Conservation (phyloP, 306 rosid species). For the Medicago arabica region DNA sequence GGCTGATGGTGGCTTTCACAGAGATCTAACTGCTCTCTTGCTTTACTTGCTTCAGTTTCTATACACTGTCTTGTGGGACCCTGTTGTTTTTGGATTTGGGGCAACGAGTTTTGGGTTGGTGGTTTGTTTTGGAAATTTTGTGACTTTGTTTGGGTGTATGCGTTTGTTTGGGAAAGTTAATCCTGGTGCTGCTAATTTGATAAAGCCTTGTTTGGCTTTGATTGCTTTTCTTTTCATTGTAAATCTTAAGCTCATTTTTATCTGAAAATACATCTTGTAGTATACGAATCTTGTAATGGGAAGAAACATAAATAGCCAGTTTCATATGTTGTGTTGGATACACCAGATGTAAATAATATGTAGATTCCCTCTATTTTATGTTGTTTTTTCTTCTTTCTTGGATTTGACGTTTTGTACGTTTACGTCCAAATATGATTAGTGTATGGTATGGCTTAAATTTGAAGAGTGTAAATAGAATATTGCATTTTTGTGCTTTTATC, state of each 20-base stretch:
- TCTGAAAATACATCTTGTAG: conserved; percentile 17
- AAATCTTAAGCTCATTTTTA: conserved; percentile 59
- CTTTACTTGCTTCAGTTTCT: conserved; percentile 58
- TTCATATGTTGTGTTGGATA: neutral
- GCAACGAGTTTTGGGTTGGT: conserved; percentile 50
- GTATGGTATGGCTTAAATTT: neutral
- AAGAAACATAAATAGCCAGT: neutral
- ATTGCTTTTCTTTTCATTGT: conserved; percentile 60
- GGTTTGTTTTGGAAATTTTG: conserved; percentile 48
- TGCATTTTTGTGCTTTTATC: neutral
- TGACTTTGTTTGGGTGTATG: conserved; percentile 46
- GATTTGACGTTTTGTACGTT: neutral
- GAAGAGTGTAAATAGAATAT: neutral
- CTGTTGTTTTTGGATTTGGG: conserved; percentile 58
- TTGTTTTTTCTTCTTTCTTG: neutral
- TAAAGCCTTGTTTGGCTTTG: conserved; percentile 67
- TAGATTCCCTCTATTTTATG: neutral
- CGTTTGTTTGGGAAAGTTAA: conserved; percentile 49
- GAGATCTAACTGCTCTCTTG: conserved; percentile 45
- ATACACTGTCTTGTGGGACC: conserved; percentile 61
- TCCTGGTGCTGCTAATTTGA: conserved; percentile 47
- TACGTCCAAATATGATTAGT: neutral
- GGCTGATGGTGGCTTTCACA: conserved; percentile 82
- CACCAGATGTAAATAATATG: neutral
- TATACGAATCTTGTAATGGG: neutral